Evolutionary conservation across 805 yeast genomes (phyloP), one percentile per base, ranked within the genome.

Genomic region (Candida coleopterorum): DNA sequence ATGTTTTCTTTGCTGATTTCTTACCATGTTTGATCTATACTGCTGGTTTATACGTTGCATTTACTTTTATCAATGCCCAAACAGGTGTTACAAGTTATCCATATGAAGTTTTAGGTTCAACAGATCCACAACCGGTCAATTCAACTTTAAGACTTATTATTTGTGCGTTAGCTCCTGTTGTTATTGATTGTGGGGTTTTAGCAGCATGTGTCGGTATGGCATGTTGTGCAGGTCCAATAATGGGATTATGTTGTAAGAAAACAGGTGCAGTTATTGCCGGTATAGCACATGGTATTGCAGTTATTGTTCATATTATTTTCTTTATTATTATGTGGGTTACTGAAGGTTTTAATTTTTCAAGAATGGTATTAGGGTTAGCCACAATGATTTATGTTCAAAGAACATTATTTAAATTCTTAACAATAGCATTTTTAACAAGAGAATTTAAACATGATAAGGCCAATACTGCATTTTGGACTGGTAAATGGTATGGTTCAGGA

Each of bases 381-480:
- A 79, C 96, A 25, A 78, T 81, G 75, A 74, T 90, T 46, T 84
- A 89, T 65, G 70, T 85, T 53, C 96, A 94, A 73, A 81, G 97
- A 69, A 65, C 84, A 36, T 60, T 93, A 48, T 85, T 90, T 77
- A 88, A 88, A 72, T 59, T 82, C 52, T 71, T 93, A 72, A 85
- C 95, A 9, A 69, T 82, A 36, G 63, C 78, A 48, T 68, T 81
- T 63, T 72, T 94, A 57, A 86, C 97, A 36, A 81, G 98, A 72
- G 99, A 93, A 70, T 88, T 88, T 74, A 87, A 87, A 80, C 85
- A 85, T 53, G 97, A 90, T 66, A 86, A 81, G 57, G 73, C 97
- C 25, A 93, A 93, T 70, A 84, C 95, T 51, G 97, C 98, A 20
- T 93, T 95, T 94, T 93, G 99, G 99, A 85, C 96, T 40, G 99